Evolutionary conservation across 1,284 basidiomycete species (phyloP).

Genomic region (Rhodotorula mucilaginosa): DNA sequence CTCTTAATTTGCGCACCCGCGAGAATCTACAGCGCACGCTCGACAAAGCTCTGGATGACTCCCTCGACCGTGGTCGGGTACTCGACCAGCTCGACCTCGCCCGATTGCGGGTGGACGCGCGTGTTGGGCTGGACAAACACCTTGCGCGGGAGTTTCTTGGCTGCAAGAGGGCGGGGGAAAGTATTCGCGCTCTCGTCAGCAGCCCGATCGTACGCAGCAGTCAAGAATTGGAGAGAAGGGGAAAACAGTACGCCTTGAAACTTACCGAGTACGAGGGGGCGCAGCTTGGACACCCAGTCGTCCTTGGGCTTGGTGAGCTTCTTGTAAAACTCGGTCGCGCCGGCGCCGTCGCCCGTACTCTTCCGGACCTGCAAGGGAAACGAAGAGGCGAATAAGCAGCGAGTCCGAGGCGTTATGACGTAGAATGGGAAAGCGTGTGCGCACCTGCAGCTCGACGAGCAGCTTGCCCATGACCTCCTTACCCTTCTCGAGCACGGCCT

Average conservation of each 20-base stretch:
- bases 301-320: conserved; percentile 66
- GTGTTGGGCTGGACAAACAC: conserved; percentile 76
- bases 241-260: not conserved
- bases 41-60: conserved; percentile 74
- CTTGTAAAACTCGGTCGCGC: conserved; percentile 68
- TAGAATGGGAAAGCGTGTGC: conserved; percentile 38
- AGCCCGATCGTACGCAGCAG: not conserved
- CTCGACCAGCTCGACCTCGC: conserved; percentile 64
- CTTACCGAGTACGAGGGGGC: conserved; percentile 64
- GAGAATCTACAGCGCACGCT: conserved; percentile 56
- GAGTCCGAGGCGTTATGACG: too few relatives aligned
- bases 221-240: not conserved
- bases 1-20: not conserved
- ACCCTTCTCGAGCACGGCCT: conserved; percentile 63
- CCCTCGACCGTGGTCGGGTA: conserved; percentile 69
- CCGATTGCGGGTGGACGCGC: conserved; percentile 54
- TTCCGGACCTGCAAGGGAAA: conserved; percentile 49
- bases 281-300: conserved; percentile 70
- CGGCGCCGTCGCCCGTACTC: conserved; percentile 74
- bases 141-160: conserved; percentile 76
- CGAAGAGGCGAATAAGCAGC: not conserved
- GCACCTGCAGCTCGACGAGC: conserved; percentile 71
- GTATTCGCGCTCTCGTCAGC: too few relatives aligned
- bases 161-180: not conserved
- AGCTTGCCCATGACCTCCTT: conserved; percentile 66